These are phyloP conservation scores for Calonectria henricotiae DNA, from an alignment of 2,329 filamentous ascomycete species.

Conservation along the genomic window DNA sequence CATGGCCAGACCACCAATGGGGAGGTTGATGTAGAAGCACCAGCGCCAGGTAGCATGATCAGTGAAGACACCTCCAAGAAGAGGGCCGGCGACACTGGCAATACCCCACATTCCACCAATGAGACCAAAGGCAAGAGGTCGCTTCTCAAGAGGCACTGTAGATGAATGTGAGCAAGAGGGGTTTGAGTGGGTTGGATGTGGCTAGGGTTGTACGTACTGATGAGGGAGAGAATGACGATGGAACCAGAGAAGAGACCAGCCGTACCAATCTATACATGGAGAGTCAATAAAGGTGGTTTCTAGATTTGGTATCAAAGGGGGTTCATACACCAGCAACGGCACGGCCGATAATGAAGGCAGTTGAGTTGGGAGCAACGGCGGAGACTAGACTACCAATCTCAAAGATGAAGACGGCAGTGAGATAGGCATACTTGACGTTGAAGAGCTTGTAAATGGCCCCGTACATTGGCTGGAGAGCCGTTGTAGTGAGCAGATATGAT, in stretches of 20 bases:
- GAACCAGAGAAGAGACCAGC: slow-evolving; percentile 69
- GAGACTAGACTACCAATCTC: slow-evolving; percentile 64
- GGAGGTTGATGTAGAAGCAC: slow-evolving; percentile 68
- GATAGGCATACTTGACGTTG: slow-evolving; percentile 65
- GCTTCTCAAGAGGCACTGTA: slow-evolving; percentile 68
- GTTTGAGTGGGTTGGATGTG: not conserved
- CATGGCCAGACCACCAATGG: slow-evolving; percentile 66
- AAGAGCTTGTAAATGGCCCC: slow-evolving; percentile 69
- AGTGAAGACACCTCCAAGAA: slow-evolving; percentile 68
- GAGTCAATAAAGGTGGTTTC: slow-evolving; percentile 33
- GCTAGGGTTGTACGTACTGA: slow-evolving; percentile 52
- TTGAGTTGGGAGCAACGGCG: slow-evolving; percentile 64
- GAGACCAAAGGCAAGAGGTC: slow-evolving; percentile 70
- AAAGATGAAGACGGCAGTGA: slow-evolving; percentile 62
- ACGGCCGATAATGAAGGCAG: slow-evolving; percentile 68
- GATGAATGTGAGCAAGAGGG: slow-evolving; percentile 21
- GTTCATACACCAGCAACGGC: slow-evolving; percentile 65
- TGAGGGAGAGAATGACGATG: slow-evolving; percentile 65
- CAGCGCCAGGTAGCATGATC: slow-evolving; percentile 68
- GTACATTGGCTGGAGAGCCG: slow-evolving; percentile 67
- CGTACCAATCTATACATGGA: slow-evolving; percentile 60
- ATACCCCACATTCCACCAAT: slow-evolving; percentile 73
- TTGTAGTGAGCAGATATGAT: slow-evolving; percentile 66
- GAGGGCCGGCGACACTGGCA: slow-evolving; percentile 67
- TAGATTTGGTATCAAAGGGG: not conserved